Percentiles rank a stretch among this genome's conserved stretches.
These are phyloP conservation scores for Paramyrothecium roridum DNA, from an alignment of 2,329 filamentous ascomycete genomes.

Conservation along the genomic window DNA sequence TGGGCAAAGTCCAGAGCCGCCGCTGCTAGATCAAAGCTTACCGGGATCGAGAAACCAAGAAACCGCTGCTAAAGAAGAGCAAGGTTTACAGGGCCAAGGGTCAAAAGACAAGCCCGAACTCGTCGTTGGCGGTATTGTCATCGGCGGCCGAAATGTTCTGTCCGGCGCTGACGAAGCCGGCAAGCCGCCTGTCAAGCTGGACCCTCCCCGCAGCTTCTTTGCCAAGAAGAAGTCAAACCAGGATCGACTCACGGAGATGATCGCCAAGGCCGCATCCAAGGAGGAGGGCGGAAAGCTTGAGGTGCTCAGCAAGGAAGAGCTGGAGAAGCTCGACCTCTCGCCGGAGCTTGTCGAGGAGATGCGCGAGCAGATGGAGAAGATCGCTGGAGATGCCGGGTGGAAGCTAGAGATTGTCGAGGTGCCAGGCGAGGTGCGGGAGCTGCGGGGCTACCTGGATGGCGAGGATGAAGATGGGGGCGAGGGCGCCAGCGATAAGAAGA, in stretches of 20 bases:
- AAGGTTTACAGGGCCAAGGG: slow-evolving; percentile 8
- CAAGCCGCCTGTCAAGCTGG: slow-evolving; percentile 41
- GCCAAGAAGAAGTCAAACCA: slow-evolving; percentile 17
- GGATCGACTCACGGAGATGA: slow-evolving; percentile 35
- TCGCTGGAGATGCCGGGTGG: slow-evolving; percentile 73
- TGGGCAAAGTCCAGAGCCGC: slow-evolving; percentile 40
- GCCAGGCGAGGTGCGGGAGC: slow-evolving; percentile 55
- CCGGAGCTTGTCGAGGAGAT: slow-evolving; percentile 67
- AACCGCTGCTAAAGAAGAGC: slow-evolving; percentile 11
- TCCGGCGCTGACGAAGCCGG: slow-evolving; percentile 44
- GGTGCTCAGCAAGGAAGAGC: slow-evolving; percentile 60
- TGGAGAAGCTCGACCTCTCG: slow-evolving; percentile 65
- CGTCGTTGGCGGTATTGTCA: slow-evolving; percentile 48
- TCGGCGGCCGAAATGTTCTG: slow-evolving; percentile 49
- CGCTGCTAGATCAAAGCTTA: slow-evolving; percentile 24
- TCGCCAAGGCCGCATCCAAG: slow-evolving; percentile 42
- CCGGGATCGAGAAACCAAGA: slow-evolving; percentile 28
- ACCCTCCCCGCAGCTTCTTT: slow-evolving; percentile 40
- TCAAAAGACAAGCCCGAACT: slow-evolving; percentile 19
- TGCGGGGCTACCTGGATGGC: slow-evolving; percentile 67
- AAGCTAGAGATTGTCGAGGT: slow-evolving; percentile 75
- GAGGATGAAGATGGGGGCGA: slow-evolving; percentile 33
- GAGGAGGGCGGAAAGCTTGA: slow-evolving; percentile 61
- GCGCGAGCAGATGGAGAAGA: slow-evolving; percentile 62
- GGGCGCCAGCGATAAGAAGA: slow-evolving; percentile 16